A percentile compares a stretch with the other conserved stretches of the same genome.
Evolutionary conservation across 257 asterid species (phyloP).

Genomic region (Schizonepeta tenuifolia): DNA sequence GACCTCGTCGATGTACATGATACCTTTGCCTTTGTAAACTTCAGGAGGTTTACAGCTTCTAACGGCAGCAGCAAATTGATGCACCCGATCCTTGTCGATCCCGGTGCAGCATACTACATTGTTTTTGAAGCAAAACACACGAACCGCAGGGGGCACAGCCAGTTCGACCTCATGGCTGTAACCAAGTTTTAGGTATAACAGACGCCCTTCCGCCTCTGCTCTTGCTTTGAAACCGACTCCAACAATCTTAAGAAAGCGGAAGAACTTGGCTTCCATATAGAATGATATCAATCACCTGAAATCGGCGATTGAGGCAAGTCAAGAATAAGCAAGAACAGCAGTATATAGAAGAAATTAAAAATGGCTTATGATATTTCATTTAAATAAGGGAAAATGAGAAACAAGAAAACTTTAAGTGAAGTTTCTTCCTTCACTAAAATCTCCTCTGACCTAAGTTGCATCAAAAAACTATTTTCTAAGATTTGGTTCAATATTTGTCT

Average conservation of each 20-base stretch:
- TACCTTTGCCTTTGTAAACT: constrained; percentile 35
- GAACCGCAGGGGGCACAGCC: constrained; percentile 28
- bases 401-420: neutral
- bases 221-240: constrained; percentile 40
- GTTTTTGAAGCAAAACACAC: constrained; percentile 35
- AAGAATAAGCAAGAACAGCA: neutral
- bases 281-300: constrained; percentile 11
- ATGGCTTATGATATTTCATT: neutral
- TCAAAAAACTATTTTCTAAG: neutral
- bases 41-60: constrained; percentile 37
- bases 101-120: constrained; percentile 35
- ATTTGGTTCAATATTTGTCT: neutral
- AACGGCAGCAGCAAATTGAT: constrained; percentile 36
- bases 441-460: neutral
- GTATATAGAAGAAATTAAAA: too few species aligned
- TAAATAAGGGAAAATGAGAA: neutral
- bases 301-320: neutral
- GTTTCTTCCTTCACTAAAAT: neutral
- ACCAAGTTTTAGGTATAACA: constrained; percentile 33
- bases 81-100: constrained; percentile 35
- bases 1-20: constrained; percentile 37
- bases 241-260: constrained; percentile 32
- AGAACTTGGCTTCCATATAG: constrained; percentile 30
- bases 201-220: constrained; percentile 37
- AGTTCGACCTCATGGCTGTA: constrained; percentile 36